Evolutionary conservation across 495 filamentous ascomycete genomes (phyloP).

Genomic region (Penicillium lividum): DNA sequence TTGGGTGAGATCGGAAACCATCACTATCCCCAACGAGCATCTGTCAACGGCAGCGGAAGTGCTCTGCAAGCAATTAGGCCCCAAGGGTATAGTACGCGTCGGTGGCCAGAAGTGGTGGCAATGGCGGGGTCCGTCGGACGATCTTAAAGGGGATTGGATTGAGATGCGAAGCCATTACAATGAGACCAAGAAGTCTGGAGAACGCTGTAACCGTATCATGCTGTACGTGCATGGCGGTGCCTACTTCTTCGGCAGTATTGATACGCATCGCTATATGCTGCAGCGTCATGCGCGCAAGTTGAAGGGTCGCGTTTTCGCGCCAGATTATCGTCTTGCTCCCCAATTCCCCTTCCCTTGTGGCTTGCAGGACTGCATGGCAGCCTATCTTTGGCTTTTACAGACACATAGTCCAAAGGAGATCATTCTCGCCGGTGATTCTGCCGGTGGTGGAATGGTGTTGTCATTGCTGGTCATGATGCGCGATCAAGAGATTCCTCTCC

Average conservation of each 20-base stretch:
- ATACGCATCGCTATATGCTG: constrained; percentile 94
- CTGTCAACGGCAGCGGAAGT: constrained; percentile 61
- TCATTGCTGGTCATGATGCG: constrained; percentile 77
- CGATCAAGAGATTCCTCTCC: constrained; percentile 77
- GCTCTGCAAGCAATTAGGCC: constrained; percentile 71
- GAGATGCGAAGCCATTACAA: constrained; percentile 87
- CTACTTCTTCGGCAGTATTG: constrained; percentile 87
- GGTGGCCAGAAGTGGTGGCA: constrained; percentile 93
- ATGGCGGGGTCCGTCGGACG: constrained; percentile 68
- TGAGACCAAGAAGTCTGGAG: constrained; percentile 60
- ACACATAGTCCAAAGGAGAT: constrained; percentile 75
- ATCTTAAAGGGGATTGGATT: constrained; percentile 85
- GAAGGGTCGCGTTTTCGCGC: constrained; percentile 84
- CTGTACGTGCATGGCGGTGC: constrained; percentile 88
- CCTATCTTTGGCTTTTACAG: constrained; percentile 79
- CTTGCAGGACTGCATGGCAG: constrained; percentile 81
- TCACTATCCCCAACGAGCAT: constrained; percentile 63
- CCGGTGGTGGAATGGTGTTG: constrained; percentile 84
- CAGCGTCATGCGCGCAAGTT: constrained; percentile 93
- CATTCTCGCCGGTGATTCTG: constrained; percentile 84
- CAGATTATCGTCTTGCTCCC: constrained; percentile 83
- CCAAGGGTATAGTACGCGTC: constrained; percentile 67
- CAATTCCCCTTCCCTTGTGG: constrained; percentile 96
- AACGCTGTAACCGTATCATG: constrained; percentile 72
- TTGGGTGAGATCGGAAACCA: constrained; percentile 80